Conservation (phyloP, 1,139 yeast species). For the Geotrichum siamense region DNA sequence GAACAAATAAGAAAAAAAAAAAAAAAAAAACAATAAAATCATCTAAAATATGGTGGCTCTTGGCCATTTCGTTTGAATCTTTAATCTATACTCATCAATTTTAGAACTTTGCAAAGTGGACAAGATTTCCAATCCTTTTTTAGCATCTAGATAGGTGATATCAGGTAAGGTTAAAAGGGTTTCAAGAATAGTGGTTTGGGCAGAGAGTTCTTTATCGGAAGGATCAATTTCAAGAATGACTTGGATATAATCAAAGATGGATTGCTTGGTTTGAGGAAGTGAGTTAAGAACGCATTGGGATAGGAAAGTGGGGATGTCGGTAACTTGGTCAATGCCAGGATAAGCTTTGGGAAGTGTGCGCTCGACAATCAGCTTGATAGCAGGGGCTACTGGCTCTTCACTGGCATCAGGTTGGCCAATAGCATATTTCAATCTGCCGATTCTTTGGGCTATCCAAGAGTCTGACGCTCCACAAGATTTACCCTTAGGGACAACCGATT, state of each 20-base stretch:
- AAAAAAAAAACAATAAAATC: neutral
- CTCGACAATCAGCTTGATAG: conserved; percentile 30
- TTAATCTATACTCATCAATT: conserved; percentile 19
- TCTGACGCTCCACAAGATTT: conserved; percentile 28
- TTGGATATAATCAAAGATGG: conserved; percentile 14
- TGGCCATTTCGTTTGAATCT: conserved; percentile 23
- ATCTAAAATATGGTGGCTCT: conserved; percentile 20
- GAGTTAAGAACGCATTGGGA: conserved; percentile 25
- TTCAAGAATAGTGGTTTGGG: conserved; percentile 23
- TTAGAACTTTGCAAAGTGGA: conserved; percentile 19
- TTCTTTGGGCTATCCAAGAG: conserved; percentile 28
- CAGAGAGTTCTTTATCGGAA: conserved; percentile 7
- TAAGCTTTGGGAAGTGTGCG: conserved; percentile 30
- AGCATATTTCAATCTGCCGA: conserved; percentile 25
- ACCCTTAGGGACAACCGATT: conserved; percentile 38
- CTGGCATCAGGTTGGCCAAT: conserved; percentile 24
- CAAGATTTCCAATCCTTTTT: conserved; percentile 14
- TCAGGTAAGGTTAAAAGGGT: conserved; percentile 14
- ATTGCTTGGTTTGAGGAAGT: conserved; percentile 2
- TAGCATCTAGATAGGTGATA: conserved; percentile 5
- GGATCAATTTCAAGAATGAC: conserved; percentile 10
- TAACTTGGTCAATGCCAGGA: conserved; percentile 26
- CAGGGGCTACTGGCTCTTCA: conserved; percentile 27
- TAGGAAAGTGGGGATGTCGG: conserved; percentile 23
- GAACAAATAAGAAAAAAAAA: neutral